Percentiles rank a stretch among this genome's conserved stretches.
Conservation (phyloP, 1,284 basidiomycete species). For the Ganoderma lucidum region DNA sequence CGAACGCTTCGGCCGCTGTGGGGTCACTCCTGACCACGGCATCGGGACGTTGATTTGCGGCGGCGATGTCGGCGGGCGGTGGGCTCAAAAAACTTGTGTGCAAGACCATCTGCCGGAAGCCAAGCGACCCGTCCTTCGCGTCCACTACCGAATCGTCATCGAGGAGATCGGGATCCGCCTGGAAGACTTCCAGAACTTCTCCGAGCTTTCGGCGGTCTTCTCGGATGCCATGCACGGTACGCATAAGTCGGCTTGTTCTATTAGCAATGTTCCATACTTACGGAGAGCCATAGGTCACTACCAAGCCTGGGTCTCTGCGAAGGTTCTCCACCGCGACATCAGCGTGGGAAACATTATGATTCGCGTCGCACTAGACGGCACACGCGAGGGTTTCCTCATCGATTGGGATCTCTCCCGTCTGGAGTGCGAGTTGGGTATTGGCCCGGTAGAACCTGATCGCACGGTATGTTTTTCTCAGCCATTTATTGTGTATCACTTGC, state of each 20-base stretch:
- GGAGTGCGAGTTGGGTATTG: not conserved
- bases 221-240: slow-evolving; percentile 6
- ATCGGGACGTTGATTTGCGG: slow-evolving; percentile 19
- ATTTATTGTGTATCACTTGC: not conserved
- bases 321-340: slow-evolving; percentile 22
- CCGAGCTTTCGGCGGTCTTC: slow-evolving; percentile 1
- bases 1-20: not conserved
- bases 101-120: slow-evolving; percentile 1
- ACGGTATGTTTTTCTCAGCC: slow-evolving; percentile 6
- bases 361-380: not conserved
- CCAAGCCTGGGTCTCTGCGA: slow-evolving; percentile 8
- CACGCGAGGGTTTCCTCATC: not conserved
- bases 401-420: slow-evolving; percentile 23
- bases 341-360: slow-evolving; percentile 26
- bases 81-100: slow-evolving; percentile 8
- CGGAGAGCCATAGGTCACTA: not conserved
- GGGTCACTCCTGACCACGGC: not conserved
- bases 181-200: slow-evolving; percentile 1
- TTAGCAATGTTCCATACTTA: not conserved
- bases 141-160: slow-evolving; percentile 11
- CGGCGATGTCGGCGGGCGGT: slow-evolving; percentile 20
- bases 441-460: slow-evolving; percentile 1
- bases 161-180: slow-evolving; percentile 13
- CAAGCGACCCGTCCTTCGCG: slow-evolving; percentile 1
- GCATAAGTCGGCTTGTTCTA: not conserved